Percentiles rank a stretch among this genome's conserved stretches.
Evolutionary conservation across 345 rosid species (phyloP).

Genomic region (Eucalyptus viminalis): DNA sequence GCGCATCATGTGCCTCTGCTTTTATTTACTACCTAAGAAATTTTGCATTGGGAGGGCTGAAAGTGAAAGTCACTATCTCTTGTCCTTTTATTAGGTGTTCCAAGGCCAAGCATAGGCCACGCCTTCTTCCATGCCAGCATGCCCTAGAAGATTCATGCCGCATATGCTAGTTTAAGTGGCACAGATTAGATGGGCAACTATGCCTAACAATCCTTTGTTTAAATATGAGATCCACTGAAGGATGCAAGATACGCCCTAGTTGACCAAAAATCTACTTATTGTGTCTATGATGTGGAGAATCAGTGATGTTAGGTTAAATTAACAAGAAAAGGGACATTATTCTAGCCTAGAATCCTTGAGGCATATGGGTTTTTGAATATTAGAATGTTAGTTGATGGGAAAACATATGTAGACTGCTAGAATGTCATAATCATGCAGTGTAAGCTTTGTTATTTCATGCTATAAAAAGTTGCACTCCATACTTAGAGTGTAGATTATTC

Average conservation of each 20-base stretch:
- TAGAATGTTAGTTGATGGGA: not conserved
- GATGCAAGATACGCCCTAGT: not conserved
- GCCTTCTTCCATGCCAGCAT: not conserved
- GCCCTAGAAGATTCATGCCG: not conserved
- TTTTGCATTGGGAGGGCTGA: not conserved
- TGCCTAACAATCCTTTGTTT: not conserved
- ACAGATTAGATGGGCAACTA: not conserved
- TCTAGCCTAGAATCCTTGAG: not conserved
- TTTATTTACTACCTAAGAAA: not conserved
- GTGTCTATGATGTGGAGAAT: not conserved
- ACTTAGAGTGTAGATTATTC: not conserved
- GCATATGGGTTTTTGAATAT: not conserved
- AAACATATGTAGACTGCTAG: not conserved
- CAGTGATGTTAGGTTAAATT: not conserved
- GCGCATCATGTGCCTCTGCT: not conserved
- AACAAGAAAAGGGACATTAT: not conserved
- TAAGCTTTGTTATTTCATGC: not conserved
- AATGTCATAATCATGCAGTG: not conserved
- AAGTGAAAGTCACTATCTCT: not conserved
- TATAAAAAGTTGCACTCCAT: not conserved
- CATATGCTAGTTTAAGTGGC: not conserved
- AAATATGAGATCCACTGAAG: not conserved
- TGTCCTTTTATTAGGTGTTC: not conserved
- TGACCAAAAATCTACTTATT: not conserved
- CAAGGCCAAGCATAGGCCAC: not conserved